Percentiles rank a stretch among this genome's conserved stretches.
These are phyloP conservation scores for Tricladium varicosporioides DNA, from an alignment of 2,329 filamentous ascomycete species.

Conservation along the genomic window DNA sequence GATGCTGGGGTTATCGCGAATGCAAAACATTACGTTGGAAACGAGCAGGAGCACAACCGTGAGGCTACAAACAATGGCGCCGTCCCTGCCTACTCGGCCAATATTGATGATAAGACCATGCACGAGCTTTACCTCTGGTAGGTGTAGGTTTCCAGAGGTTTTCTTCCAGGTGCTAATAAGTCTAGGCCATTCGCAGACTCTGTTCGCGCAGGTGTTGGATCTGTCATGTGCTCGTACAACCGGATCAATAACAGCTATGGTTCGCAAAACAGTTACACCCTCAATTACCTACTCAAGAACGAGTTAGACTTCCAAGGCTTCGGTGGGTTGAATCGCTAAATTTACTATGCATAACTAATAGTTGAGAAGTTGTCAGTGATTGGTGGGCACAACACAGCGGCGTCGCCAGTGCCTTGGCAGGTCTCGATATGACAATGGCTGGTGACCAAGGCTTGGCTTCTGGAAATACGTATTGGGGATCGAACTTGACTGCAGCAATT, in stretches of 20 bases:
- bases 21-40: constrained; percentile 67
- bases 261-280: constrained; percentile 73
- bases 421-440: constrained; percentile 84
- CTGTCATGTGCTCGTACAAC: constrained; percentile 74
- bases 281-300: constrained; percentile 75
- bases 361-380: constrained; percentile 63
- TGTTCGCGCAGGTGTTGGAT: constrained; percentile 72
- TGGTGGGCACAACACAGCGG: constrained; percentile 75
- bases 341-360: constrained; percentile 9
- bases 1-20: constrained; percentile 78
- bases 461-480: constrained; percentile 64
- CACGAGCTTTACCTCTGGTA: constrained; percentile 59
- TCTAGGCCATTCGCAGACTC: constrained; percentile 48
- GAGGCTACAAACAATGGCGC: constrained; percentile 42
- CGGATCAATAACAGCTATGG: constrained; percentile 77
- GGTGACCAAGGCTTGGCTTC: constrained; percentile 76
- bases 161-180: constrained; percentile 10
- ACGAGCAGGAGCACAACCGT: constrained; percentile 64
- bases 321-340: constrained; percentile 18
- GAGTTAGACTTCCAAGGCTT: constrained; percentile 82
- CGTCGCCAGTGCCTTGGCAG: constrained; percentile 66
- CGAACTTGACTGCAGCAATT: constrained; percentile 82
- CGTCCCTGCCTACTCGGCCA: constrained; percentile 60
- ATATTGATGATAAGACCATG: constrained; percentile 59
- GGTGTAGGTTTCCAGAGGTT: not conserved